Percentiles rank a stretch among this genome's conserved stretches.
Conservation (phyloP, 306 rosid species). For the Carpinus viminea region DNA sequence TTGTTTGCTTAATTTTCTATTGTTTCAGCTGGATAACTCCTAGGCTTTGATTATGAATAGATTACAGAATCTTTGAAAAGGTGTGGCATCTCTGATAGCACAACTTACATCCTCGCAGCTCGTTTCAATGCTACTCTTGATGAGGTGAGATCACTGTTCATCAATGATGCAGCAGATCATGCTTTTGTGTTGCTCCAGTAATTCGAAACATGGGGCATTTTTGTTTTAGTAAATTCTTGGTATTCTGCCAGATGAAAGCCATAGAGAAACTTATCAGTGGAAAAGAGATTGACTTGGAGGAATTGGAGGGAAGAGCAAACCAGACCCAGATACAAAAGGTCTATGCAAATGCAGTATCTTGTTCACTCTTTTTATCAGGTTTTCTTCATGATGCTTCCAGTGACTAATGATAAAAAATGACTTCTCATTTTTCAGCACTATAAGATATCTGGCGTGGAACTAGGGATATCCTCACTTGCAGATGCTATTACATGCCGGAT, state of each 20-base stretch:
- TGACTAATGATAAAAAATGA: constrained; percentile 12
- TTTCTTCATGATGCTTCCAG: constrained; percentile 16
- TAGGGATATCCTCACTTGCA: constrained; percentile 71
- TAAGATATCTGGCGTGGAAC: constrained; percentile 66
- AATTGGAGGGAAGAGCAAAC: constrained; percentile 70
- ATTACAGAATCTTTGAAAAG: constrained; percentile 87
- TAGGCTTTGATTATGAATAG: constrained; percentile 41
- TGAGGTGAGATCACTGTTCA: constrained; percentile 50
- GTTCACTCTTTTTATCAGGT: constrained; percentile 1
- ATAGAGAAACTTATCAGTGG: constrained; percentile 71
- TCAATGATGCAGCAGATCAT: not conserved
- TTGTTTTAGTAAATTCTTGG: not conserved
- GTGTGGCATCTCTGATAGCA: constrained; percentile 75
- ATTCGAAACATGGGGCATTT: not conserved
- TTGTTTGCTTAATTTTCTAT: constrained; percentile 8
- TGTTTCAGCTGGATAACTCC: constrained; percentile 28
- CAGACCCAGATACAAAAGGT: constrained; percentile 81
- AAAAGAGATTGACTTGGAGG: constrained; percentile 67
- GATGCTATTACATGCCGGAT: constrained; percentile 81
- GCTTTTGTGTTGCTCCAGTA: constrained; percentile 11
- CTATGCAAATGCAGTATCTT: constrained; percentile 13
- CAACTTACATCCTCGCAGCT: constrained; percentile 77
- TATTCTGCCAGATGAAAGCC: constrained; percentile 48
- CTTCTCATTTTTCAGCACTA: constrained; percentile 64
- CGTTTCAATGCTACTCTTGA: constrained; percentile 70